phyloP scores from a whole-genome alignment of 495 filamentous ascomycete genomes.

The Annulohypoxylon maeteangense region DNA sequence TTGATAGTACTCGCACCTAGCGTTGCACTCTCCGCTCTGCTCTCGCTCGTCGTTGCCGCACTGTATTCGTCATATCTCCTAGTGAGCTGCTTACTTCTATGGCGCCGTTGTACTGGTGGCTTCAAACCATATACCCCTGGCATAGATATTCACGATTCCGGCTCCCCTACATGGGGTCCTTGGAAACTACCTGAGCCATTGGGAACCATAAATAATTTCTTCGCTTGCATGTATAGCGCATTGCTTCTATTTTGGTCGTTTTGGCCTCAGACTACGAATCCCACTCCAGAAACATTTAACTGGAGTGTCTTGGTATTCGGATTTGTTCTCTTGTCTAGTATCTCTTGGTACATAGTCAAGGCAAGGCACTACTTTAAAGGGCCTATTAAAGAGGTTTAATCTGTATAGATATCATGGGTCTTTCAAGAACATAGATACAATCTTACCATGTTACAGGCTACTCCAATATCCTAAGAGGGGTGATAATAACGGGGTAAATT shows the following conservation, averaged over 20 bases:
- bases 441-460: background rate
- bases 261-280: slow-evolving; percentile 53
- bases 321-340: slow-evolving; percentile 53
- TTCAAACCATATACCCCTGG: slow-evolving; percentile 48
- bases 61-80: slow-evolving; percentile 62
- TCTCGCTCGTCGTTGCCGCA: slow-evolving; percentile 58
- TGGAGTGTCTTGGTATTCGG: slow-evolving; percentile 59
- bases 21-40: slow-evolving; percentile 65
- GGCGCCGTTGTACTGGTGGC: slow-evolving; percentile 49
- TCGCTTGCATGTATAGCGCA: slow-evolving; percentile 57
- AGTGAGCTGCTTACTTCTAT: slow-evolving; percentile 48
- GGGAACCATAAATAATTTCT: slow-evolving; percentile 58
- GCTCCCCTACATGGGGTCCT: slow-evolving; percentile 54
- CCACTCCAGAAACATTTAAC: slow-evolving; percentile 55
- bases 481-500: no score
- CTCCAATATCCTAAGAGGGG: no score
- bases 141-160: background rate
- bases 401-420: background rate
- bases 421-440: background rate
- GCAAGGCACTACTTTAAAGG: slow-evolving; percentile 58
- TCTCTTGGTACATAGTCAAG: slow-evolving; percentile 58
- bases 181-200: slow-evolving; percentile 59
- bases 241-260: slow-evolving; percentile 63
- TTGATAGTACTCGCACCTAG: slow-evolving; percentile 69
- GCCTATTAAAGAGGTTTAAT: slow-evolving; percentile 56